Evolutionary conservation across 768 basidiomycete genomes (phyloP), one percentile per base, ranked within the genome.

Genomic region (Phanerochaete sordida): DNA sequence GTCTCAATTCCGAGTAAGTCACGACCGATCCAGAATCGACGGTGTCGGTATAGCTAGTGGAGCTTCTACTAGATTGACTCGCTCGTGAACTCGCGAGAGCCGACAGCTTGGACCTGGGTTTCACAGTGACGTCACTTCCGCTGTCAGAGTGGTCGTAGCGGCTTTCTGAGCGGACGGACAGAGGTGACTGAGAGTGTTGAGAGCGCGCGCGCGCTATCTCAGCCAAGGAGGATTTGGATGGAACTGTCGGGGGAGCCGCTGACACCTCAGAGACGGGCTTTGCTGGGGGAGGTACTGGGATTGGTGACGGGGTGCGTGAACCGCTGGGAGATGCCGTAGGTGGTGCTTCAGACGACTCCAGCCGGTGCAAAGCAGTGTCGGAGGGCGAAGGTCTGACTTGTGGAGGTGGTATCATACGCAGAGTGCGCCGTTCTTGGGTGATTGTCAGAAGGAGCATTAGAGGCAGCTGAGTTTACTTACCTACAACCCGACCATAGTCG

Each of bases 1-100:
- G 90, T 19, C 90, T 85, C 61, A 91, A 77, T 19, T 68, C 79
- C 24, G 89, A 86, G 67, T 86, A 91, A 1, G 90, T 91, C 65
- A 85, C 82, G n/a, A 88, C 77, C 26, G 88, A 85, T 2, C 83
- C 84, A 0, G 82, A 74, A 33, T 82, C 75, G 45, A 83, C 72
- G 11, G 50, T 33, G 28, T 26, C 31, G 16, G 53, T 81, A 59
- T 59, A 83, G 24, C 84, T 83, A 51, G 80, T 75, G 24, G 86
- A 84, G 65, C 81, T 84, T 61, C 79, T 75, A 59, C 77, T 81
- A 4, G 39, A 43, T 19, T 43, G 39, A 47, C 74, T 74, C 28
- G 78, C 78, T 57, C 82, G 83, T 2, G 84, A 79, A 58, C 81
- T 86, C 12, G 90, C 88, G 21, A 91, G 74, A 60, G 79, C 78